Evolutionary conservation across 306 rosid genomes (phyloP), one percentile per base, ranked within the genome.

Genomic region (Trichosanthes truncata): DNA sequence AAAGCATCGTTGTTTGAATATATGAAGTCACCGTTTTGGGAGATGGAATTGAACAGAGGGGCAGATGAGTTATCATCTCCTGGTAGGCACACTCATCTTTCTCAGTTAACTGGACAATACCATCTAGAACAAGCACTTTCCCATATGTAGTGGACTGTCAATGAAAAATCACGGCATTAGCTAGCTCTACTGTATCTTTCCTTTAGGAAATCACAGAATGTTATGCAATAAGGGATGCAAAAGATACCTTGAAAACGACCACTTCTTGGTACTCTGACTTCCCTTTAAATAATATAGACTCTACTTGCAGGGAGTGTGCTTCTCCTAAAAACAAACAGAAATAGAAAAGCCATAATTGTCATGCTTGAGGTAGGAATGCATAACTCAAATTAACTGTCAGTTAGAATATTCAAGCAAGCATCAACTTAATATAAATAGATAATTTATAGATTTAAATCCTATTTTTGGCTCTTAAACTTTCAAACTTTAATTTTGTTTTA

Each of bases 11-110:
- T 62, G 1, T 68, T n/a, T 76, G 71, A 36, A 7, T 33, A 35
- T 33, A 17, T 20, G 87, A 81, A 56, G 84, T 74, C 1, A 83
- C 89, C 9, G 86, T 77, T 77, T 51, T 77, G 0, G 90, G 80
- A 78, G 87, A 88, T 45, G 89, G 82, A 57, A 74, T 43, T 7
- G 57, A 1, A 3, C 53, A 56, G 59, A 85, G 84, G 1, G 87
- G 80, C 59, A 77, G 80, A 57, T 77, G 57, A 60, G 69, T 11
- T 25, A 67, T 9, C 55, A 74, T 20, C 57, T 77, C 80, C 18
- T 12, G 59, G 72, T 20, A 43, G 14, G 35, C 20, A 59, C 31
- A 57, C 14, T 62, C 79, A 41, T 73, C 83, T 45, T 21, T 65
- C 35, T 61, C 76, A 7, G 62, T 57, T 21, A 13, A 33, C 51